Percentiles rank a stretch among this genome's conserved stretches.
Evolutionary conservation across 768 basidiomycete genomes (phyloP).

Genomic region (Floccularia luteovirens): DNA sequence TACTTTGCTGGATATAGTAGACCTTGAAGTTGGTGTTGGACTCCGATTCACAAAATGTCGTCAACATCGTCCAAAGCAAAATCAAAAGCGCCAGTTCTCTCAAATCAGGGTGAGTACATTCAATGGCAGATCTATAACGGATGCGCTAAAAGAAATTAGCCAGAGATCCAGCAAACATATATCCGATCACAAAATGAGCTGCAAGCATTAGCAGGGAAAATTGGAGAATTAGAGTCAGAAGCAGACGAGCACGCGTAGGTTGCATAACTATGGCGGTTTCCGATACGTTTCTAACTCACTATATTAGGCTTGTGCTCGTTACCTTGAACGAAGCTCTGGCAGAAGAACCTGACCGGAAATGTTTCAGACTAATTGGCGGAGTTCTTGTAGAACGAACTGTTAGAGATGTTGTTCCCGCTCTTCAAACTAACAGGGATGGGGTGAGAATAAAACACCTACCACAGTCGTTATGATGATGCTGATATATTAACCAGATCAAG

Average conservation of each 20-base stretch:
- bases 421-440: slow-evolving; percentile 85
- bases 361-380: slow-evolving; percentile 94
- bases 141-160: slow-evolving; percentile 36
- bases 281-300: slow-evolving; percentile 1
- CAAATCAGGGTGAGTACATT: slow-evolving; percentile 61
- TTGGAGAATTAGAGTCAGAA: slow-evolving; percentile 93
- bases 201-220: slow-evolving; percentile 87
- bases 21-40: too few relatives aligned
- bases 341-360: slow-evolving; percentile 87
- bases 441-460: slow-evolving; percentile 45
- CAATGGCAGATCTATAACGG: not conserved
- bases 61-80: slow-evolving; percentile 46
- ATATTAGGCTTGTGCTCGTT: slow-evolving; percentile 70
- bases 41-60: too few relatives aligned
- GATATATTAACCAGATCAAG: slow-evolving; percentile 51
- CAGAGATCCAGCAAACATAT: slow-evolving; percentile 83
- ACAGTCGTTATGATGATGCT: slow-evolving; percentile 8
- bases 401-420: slow-evolving; percentile 84
- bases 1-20: slow-evolving; percentile 39
- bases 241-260: slow-evolving; percentile 91
- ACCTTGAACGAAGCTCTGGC: slow-evolving; percentile 78
- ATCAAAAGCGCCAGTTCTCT: slow-evolving; percentile 45
- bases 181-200: slow-evolving; percentile 81
- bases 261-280: not conserved
- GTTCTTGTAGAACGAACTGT: slow-evolving; percentile 95